phyloP scores from a whole-genome alignment of 116 monocot genomes.

The Phalaenopsis hybrid region DNA sequence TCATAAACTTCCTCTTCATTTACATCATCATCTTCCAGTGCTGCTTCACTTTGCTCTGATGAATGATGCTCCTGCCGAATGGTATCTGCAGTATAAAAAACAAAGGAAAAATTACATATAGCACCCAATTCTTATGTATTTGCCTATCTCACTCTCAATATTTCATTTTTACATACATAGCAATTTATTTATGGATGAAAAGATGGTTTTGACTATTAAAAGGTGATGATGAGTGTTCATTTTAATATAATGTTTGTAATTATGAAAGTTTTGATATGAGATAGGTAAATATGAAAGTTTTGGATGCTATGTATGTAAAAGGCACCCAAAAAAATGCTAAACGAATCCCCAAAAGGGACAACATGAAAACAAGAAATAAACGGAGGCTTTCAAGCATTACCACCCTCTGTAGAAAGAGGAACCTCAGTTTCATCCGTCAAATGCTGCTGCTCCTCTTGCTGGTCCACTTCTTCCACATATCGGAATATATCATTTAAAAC shows the following conservation, averaged over 20 bases:
- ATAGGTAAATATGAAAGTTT: no score
- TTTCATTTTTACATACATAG: no score
- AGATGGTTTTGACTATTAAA: no score
- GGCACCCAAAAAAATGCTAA: background rate
- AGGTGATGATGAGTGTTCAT: no score
- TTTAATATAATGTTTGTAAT: no score
- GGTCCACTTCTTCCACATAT: slow-evolving; percentile 28
- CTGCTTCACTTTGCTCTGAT: background rate
- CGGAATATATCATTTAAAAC: slow-evolving; percentile 93
- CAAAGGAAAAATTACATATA: no score
- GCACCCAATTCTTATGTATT: no score
- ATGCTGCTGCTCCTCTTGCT: slow-evolving; percentile 12
- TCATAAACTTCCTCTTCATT: slow-evolving; percentile 45
- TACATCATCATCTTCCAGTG: slow-evolving; percentile 39
- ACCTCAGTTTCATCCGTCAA: slow-evolving; percentile 23
- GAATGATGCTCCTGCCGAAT: slow-evolving; percentile 8
- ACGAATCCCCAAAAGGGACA: background rate
- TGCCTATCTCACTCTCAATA: no score
- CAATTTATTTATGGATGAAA: no score
- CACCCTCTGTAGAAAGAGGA: slow-evolving; percentile 16
- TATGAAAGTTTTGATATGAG: no score
- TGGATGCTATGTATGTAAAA: no score
- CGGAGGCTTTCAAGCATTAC: slow-evolving; percentile 7
- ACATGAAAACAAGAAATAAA: background rate
- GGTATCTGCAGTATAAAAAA: slow-evolving; percentile 9